Percentiles rank a stretch among this genome's conserved stretches.
Conservation (phyloP, 176 grass and related monocot species). For the Musa schizocarpa region DNA sequence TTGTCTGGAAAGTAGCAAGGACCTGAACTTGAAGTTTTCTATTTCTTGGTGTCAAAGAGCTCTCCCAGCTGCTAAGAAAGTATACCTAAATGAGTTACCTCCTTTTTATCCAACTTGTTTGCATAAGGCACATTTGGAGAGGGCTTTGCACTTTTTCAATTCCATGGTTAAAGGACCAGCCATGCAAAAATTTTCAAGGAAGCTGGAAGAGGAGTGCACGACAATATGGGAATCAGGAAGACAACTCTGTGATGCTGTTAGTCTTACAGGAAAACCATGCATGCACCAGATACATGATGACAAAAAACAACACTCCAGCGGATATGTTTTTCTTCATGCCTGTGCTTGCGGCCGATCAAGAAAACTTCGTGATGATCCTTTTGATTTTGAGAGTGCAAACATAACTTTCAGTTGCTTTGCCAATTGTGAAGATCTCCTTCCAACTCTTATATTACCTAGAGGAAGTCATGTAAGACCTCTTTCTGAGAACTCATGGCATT, state of each 20-base stretch:
- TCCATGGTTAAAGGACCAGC: slow-evolving; percentile 86
- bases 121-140: slow-evolving; percentile 67
- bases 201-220: slow-evolving; percentile 78
- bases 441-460: slow-evolving; percentile 54
- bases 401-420: slow-evolving; percentile 65
- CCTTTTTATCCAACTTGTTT: slow-evolving; percentile 60
- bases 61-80: slow-evolving; percentile 67
- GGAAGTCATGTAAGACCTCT: slow-evolving; percentile 28
- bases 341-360: slow-evolving; percentile 88
- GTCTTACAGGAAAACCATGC: slow-evolving; percentile 77
- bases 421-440: slow-evolving; percentile 78
- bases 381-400: slow-evolving; percentile 73
- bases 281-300: slow-evolving; percentile 57
- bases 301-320: slow-evolving; percentile 55
- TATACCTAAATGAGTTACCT: slow-evolving; percentile 76
- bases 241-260: slow-evolving; percentile 78
- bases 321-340: slow-evolving; percentile 83
- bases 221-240: slow-evolving; percentile 89
- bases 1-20: slow-evolving; percentile 64
- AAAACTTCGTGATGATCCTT: slow-evolving; percentile 73
- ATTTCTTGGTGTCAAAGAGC: slow-evolving; percentile 85
- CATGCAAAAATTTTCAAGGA: slow-evolving; percentile 46
- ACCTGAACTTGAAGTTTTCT: slow-evolving; percentile 77
- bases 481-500: slow-evolving; percentile 45
- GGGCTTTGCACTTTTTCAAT: slow-evolving; percentile 55